Evolutionary conservation across 2,329 filamentous ascomycete species (phyloP).

Genomic region (Nigrograna mackinnonii): DNA sequence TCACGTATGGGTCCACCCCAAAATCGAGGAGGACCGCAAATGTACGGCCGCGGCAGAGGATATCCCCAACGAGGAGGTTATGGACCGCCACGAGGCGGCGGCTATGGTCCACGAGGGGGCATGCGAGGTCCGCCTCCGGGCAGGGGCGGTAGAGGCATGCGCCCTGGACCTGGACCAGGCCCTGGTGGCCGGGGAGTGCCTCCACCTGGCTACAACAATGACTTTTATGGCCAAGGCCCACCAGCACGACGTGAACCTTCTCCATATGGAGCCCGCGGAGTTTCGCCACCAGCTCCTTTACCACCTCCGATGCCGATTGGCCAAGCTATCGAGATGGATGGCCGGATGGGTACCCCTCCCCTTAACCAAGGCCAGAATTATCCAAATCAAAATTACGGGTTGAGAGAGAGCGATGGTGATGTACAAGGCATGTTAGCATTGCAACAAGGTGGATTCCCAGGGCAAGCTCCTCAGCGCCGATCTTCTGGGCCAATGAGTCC

Average conservation of each 20-base stretch:
- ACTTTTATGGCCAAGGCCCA: conserved; percentile 40
- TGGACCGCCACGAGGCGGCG: conserved; percentile 38
- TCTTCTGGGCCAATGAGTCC: conserved; percentile 51
- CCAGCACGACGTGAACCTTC: conserved; percentile 43
- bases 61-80: conserved; percentile 40
- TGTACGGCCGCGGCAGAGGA: conserved; percentile 41
- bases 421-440: conserved; percentile 74
- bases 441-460: conserved; percentile 56
- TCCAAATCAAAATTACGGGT: conserved; percentile 36
- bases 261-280: conserved; percentile 55
- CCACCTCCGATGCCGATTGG: conserved; percentile 52
- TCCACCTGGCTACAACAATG: conserved; percentile 46
- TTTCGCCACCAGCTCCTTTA: conserved; percentile 55
- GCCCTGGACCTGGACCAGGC: conserved; percentile 37
- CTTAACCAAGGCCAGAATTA: conserved; percentile 30
- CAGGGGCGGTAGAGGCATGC: conserved; percentile 37
- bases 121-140: conserved; percentile 45
- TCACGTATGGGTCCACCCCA: conserved; percentile 41
- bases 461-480: conserved; percentile 26
- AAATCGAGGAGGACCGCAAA: conserved; percentile 44
- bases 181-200: conserved; percentile 45
- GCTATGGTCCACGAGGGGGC: conserved; percentile 40
- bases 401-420: conserved; percentile 69
- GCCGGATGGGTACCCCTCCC: conserved; percentile 45
- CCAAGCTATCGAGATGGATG: conserved; percentile 81